Percentiles rank a stretch among this genome's conserved stretches.
Conservation (phyloP, 768 basidiomycete genomes). For the Boletus reticuloceps region DNA sequence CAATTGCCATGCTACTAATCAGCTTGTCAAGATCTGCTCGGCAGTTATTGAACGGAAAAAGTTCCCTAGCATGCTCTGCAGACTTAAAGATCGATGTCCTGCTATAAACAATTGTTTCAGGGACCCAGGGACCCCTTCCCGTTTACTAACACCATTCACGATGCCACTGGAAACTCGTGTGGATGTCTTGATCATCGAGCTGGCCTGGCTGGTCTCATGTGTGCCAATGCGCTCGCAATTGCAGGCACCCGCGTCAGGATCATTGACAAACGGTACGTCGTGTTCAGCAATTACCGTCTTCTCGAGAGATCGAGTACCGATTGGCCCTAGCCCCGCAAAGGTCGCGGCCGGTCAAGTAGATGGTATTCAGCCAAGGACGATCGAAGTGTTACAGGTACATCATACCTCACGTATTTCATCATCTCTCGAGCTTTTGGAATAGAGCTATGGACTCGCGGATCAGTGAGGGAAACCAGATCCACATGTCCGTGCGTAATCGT, state of each 20-base stretch:
- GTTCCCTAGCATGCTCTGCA: too few relatives aligned
- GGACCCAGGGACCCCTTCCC: not conserved
- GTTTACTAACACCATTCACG: not conserved
- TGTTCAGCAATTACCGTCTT: not conserved
- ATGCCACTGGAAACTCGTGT: constrained; percentile 31
- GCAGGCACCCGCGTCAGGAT: constrained; percentile 45
- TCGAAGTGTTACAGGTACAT: constrained; percentile 48
- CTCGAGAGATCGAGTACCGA: not conserved
- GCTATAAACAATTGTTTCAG: too few relatives aligned
- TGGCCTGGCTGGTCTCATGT: constrained; percentile 63
- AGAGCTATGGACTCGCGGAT: constrained; percentile 38
- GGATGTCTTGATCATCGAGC: constrained; percentile 51
- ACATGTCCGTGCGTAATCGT: constrained; percentile 51
- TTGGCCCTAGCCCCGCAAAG: constrained; percentile 32
- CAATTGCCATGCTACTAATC: too few relatives aligned
- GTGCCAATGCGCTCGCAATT: constrained; percentile 49
- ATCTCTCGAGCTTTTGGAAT: not conserved
- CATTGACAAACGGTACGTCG: constrained; percentile 43
- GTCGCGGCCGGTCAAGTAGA: constrained; percentile 50
- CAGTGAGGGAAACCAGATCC: constrained; percentile 61
- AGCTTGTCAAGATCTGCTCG: too few relatives aligned
- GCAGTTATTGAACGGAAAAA: too few relatives aligned
- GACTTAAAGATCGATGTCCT: too few relatives aligned
- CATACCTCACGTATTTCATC: not conserved
- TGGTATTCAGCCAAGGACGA: constrained; percentile 51